Base-by-base conservation (phyloP, 345 rosid genomes). In the Salix purpurea region DNA sequence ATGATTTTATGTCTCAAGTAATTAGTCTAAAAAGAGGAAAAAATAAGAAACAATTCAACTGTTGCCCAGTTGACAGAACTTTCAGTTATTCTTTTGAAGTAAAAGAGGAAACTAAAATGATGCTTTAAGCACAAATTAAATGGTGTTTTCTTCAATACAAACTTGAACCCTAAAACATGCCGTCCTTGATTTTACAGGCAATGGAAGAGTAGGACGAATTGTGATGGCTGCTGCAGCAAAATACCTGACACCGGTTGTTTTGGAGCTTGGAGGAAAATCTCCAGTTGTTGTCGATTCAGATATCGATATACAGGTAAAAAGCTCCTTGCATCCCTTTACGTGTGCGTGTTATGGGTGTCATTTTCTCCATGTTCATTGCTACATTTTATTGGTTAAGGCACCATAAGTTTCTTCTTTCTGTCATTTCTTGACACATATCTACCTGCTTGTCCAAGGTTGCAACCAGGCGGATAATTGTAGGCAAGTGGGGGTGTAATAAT, bases 261-360 rank as follows among this genome's bases (percentile, higher is more conserved):
- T 96, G 81, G 99, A 96, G 88, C 97, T 96, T 61, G 99, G 99
- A 81, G 98, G 99, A 78, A 96, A 96, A 81, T 86, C 83, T 79
- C 98, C 99, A 15, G 97, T 86, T 68, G 87, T 96, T 40, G 83
- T 96, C 73, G 99, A 92, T 87, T 87, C 94, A 2, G 86, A 77
- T 73, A 80, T 90, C 74, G 78, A 96, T 81, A 82, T 94, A 73
- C 80, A 92, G 80, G 98, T 96, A 85, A 67, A 69, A 16, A 11
- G 34, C 62, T 72, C 56, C 54, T 26, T 19, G 44, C 72, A 76
- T 50, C 28, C 26, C 62, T 67, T 18, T 52, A 39, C 50, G 10
- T 48, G 54, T 65, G 12, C 42, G 18, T 23, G 10, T 34, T 24
- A n/a, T 8, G 18, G 48, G 66, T 48, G 28, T 68, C 39, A 15